Percentiles rank a stretch among this genome's conserved stretches.
phyloP scores from a whole-genome alignment of 2,329 filamentous ascomycete genomes.

The Aspergillus carbonarius region DNA sequence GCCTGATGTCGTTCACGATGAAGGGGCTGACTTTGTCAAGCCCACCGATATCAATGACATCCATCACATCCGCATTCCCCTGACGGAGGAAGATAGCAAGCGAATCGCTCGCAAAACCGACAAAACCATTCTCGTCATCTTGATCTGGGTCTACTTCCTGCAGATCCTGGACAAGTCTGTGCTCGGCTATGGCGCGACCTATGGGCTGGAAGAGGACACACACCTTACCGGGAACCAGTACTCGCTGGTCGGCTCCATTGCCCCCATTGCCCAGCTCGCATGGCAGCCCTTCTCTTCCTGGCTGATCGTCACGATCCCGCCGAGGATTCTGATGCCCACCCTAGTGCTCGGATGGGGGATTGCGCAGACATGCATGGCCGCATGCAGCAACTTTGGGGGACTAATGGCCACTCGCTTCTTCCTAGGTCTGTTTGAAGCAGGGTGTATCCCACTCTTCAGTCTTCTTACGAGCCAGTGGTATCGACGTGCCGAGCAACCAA shows the following conservation, averaged over 20 bases:
- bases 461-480: constrained; percentile 51
- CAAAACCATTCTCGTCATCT: constrained; percentile 52
- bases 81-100: constrained; percentile 46
- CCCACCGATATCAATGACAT: not conserved
- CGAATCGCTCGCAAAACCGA: constrained; percentile 64
- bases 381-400: constrained; percentile 46
- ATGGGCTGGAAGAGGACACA: constrained; percentile 53
- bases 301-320: constrained; percentile 62
- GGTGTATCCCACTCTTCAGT: constrained; percentile 48
- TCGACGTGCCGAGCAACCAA: constrained; percentile 58
- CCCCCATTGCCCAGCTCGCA: constrained; percentile 59
- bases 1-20: not conserved
- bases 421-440: constrained; percentile 54
- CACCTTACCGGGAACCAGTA: constrained; percentile 56
- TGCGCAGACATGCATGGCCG: constrained; percentile 50
- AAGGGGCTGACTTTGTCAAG: not conserved
- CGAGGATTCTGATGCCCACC: constrained; percentile 57
- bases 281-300: constrained; percentile 62
- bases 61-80: constrained; percentile 9
- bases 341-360: constrained; percentile 51
- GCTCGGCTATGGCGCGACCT: constrained; percentile 59
- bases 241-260: constrained; percentile 58
- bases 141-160: constrained; percentile 49
- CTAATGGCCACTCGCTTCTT: constrained; percentile 54
- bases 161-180: constrained; percentile 60